phyloP scores from a whole-genome alignment of 1,139 yeast species.

The Blastobotrys illinoisensis region DNA sequence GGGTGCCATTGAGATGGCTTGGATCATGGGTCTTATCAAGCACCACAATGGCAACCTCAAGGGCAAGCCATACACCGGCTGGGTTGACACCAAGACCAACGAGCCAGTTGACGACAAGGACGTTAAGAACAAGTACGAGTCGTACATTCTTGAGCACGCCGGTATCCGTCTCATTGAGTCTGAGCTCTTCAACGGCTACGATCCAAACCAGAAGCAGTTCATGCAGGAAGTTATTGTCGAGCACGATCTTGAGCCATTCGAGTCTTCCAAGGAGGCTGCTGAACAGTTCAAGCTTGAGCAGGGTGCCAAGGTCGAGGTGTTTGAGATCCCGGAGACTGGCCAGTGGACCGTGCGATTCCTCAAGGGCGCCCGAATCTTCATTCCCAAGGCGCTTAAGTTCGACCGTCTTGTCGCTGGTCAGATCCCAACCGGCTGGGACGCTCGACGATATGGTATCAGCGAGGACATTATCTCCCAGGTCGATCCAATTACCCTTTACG shows the following conservation, averaged over 20 bases:
- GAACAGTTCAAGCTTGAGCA: slow-evolving; percentile 91
- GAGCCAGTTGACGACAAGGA: slow-evolving; percentile 94
- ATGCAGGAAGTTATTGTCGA: slow-evolving; percentile 94
- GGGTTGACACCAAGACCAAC: slow-evolving; percentile 94
- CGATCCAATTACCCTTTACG: slow-evolving; percentile 90
- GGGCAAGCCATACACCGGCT: slow-evolving; percentile 84
- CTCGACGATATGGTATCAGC: slow-evolving; percentile 87
- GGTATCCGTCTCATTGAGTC: slow-evolving; percentile 98
- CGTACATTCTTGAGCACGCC: slow-evolving; percentile 79
- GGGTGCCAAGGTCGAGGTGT: slow-evolving; percentile 89
- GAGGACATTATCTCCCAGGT: slow-evolving; percentile 93
- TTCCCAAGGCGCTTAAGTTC: slow-evolving; percentile 94
- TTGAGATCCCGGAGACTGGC: slow-evolving; percentile 83
- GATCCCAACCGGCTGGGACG: slow-evolving; percentile 98
- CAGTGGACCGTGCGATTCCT: slow-evolving; percentile 85
- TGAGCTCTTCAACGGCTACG: slow-evolving; percentile 86
- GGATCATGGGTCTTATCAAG: slow-evolving; percentile 97
- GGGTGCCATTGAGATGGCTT: slow-evolving; percentile 98
- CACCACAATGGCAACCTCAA: slow-evolving; percentile 90
- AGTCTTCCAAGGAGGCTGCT: slow-evolving; percentile 91
- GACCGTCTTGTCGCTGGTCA: slow-evolving; percentile 98
- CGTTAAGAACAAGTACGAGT: slow-evolving; percentile 85
- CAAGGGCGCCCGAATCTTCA: slow-evolving; percentile 85
- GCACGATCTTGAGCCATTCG: slow-evolving; percentile 94
- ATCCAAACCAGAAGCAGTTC: slow-evolving; percentile 87